A percentile compares a stretch with the other conserved stretches of the same genome.
phyloP scores from a whole-genome alignment of 257 asterid genomes.

The Linaria vulgaris region DNA sequence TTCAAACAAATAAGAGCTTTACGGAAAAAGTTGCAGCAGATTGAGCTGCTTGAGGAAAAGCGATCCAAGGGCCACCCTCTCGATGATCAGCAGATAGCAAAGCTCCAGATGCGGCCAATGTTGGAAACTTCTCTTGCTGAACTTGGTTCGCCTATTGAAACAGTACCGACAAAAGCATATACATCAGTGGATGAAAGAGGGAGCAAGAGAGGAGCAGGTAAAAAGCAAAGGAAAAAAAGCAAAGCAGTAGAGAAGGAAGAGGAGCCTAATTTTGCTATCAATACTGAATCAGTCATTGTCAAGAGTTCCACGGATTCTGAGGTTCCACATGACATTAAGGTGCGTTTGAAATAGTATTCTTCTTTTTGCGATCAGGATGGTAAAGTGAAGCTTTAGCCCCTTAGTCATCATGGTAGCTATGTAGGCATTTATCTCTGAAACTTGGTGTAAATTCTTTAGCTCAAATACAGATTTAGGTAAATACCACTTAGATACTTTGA shows the following conservation, averaged over 20 bases:
- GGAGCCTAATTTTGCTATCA: constrained; percentile 35
- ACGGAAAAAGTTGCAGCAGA: constrained; percentile 95
- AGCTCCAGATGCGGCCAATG: constrained; percentile 59
- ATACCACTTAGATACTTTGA: too few relatives aligned
- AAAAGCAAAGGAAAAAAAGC: constrained; percentile 70
- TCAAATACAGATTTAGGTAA: too few relatives aligned
- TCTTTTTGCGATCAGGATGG: constrained; percentile 5
- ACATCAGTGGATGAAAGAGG: constrained; percentile 59
- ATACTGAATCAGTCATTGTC: constrained; percentile 33
- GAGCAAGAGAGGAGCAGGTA: constrained; percentile 44
- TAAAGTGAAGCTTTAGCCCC: background rate
- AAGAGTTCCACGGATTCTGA: constrained; percentile 44
- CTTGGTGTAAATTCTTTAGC: too few relatives aligned
- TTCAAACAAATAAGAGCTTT: constrained; percentile 72
- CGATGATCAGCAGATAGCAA: constrained; percentile 86
- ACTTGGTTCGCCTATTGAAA: constrained; percentile 72
- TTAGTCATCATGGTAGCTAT: too few relatives aligned
- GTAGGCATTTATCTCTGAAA: too few relatives aligned
- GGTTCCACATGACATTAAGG: constrained; percentile 47
- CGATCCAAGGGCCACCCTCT: constrained; percentile 61
- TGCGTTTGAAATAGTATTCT: constrained; percentile 24
- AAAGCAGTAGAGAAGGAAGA: constrained; percentile 49
- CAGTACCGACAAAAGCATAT: constrained; percentile 37
- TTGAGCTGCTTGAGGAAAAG: constrained; percentile 91
- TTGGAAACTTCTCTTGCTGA: constrained; percentile 75